Evolutionary conservation across 1,284 basidiomycete species (phyloP).

Genomic region (Cutaneotrichosporon dermatis): DNA sequence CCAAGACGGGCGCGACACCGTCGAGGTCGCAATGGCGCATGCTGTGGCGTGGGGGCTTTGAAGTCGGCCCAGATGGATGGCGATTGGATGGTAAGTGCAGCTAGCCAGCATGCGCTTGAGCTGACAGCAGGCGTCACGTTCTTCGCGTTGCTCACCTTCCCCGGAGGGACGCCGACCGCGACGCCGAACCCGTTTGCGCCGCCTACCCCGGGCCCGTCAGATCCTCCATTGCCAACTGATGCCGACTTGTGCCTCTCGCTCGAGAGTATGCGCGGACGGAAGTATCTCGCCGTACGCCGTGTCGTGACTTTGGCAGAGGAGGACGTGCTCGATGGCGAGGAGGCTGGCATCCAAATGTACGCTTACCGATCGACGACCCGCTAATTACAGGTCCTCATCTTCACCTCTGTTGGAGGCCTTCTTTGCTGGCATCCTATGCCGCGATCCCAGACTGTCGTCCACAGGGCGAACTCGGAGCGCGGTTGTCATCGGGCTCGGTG

Average conservation of each 20-base stretch:
- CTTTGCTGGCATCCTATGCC: conserved; percentile 37
- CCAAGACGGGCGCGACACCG: neutral
- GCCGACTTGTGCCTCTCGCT: conserved; percentile 48
- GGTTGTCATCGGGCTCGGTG: conserved; percentile 42
- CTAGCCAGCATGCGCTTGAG: neutral
- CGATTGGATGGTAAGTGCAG: conserved; percentile 39
- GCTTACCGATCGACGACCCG: neutral
- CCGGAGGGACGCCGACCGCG: neutral
- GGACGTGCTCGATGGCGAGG: conserved; percentile 36
- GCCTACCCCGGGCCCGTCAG: conserved; percentile 5
- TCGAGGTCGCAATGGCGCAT: conserved; percentile 33
- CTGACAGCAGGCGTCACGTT: conserved; percentile 39
- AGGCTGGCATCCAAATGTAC: conserved; percentile 36
- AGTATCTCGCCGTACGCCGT: conserved; percentile 39
- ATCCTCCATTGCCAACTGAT: conserved; percentile 27
- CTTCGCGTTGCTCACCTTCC: conserved; percentile 31
- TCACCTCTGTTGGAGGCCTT: conserved; percentile 37
- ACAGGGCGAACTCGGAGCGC: conserved; percentile 36
- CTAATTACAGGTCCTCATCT: conserved; percentile 26
- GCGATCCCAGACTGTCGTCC: conserved; percentile 23
- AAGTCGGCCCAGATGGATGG: conserved; percentile 45
- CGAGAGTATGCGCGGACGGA: conserved; percentile 45
- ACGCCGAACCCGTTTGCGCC: conserved; percentile 2
- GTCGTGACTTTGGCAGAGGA: conserved; percentile 32
- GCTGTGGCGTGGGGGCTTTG: conserved; percentile 47